Base-by-base conservation (phyloP, 1,284 basidiomycete species). In the Phenoliferia sp. region DNA sequence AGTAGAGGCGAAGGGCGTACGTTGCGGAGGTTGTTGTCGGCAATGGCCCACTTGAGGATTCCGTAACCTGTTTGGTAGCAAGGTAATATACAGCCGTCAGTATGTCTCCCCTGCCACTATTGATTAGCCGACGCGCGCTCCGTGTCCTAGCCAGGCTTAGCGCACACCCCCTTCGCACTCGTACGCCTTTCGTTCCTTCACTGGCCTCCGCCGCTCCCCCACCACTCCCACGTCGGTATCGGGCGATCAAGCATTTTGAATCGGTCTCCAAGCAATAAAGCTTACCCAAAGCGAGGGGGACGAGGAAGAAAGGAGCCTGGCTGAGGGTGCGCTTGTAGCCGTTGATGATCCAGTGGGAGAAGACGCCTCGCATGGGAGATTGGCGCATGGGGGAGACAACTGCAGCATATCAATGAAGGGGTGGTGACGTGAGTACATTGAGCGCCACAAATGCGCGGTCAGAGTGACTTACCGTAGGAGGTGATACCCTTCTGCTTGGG, bases 311-410 rank as follows among this genome's bases (percentile, higher is more conserved):
- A 59, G 90, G 83, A 31, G 87, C 82, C 77, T 94, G 90, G 50
- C 82, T 82, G 64, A 87, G 85, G 59, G 93, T 79, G 73, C 93
- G 88, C 71, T 84, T 84, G 83, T 88, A 89, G 59, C 92, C 93
- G 81, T 94, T 92, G 85, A 94, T 91, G 74, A 94, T 77, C 83
- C 89, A 95, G 75, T 81, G 86, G 64, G 84, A 83, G 78, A 94
- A 79, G 74, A 88, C 85, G 69, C 90, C 83, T 60, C 86, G 85
- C 57, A 89, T 84, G 16, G 90, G 85, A 70, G 86, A 86, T 76
- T 90, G 86, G 77, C 88, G 86, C 82, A 85, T 89, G 17, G 92
- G 89, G 34, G 94, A 94, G 71, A 94, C 76, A 72, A 85, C 93
- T 95, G 76, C 62, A 32, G 0, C 22, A 3, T 26, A 3, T 5